Evolutionary conservation across 805 yeast species (phyloP).

Genomic region (Myxozyma geophila): DNA sequence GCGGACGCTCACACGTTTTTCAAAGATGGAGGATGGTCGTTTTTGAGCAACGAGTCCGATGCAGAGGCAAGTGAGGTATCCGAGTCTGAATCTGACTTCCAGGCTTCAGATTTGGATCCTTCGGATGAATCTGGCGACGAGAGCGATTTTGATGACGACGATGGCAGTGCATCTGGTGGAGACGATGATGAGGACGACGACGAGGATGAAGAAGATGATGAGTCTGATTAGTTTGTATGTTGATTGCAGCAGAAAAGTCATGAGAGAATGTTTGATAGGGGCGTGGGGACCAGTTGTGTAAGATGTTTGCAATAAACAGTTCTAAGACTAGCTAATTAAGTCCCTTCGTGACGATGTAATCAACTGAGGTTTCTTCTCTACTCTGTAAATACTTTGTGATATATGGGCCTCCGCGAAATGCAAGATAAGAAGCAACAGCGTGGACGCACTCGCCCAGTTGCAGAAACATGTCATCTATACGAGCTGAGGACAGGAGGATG

Average conservation of each 20-base stretch:
- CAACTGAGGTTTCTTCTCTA: not conserved
- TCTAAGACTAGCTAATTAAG: not conserved
- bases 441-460: conserved; percentile 23
- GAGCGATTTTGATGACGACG: conserved; percentile 26
- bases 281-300: not conserved
- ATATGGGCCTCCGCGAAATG: not conserved
- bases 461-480: conserved; percentile 10
- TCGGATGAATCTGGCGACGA: conserved; percentile 32
- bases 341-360: not conserved
- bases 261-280: not conserved
- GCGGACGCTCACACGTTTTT: conserved; percentile 95
- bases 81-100: conserved; percentile 68
- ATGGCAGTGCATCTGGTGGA: conserved; percentile 11
- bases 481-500: not conserved
- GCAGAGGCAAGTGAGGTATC: conserved; percentile 70
- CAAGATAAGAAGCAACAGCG: conserved; percentile 22
- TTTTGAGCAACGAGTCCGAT: conserved; percentile 87
- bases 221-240: not conserved
- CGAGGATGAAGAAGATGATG: conserved; percentile 30
- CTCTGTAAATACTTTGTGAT: not conserved
- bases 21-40: conserved; percentile 93
- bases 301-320: not conserved
- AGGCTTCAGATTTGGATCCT: conserved; percentile 45
- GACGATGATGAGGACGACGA: conserved; percentile 38
- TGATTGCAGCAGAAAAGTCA: not conserved